Base-by-base conservation (phyloP, 495 filamentous ascomycete genomes). In the Podospora pseudopauciseta region DNA sequence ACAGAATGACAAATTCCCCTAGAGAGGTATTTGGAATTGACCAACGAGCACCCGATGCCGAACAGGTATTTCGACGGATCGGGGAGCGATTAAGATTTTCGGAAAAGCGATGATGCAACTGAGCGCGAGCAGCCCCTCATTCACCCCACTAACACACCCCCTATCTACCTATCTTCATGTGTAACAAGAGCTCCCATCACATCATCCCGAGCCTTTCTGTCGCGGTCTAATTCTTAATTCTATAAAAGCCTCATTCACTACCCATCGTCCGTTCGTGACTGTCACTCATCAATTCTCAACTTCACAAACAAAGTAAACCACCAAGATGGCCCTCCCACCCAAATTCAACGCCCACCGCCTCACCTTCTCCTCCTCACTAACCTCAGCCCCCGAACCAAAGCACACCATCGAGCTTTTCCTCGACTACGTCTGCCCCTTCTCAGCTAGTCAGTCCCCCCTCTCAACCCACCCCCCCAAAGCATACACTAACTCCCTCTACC, bases 391-490 rank as follows among this genome's bases (percentile, higher is more conserved):
- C 13, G 27, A 78, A 55, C 78, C 86, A 0, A 77, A 88, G 4
- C 90, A 94, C 81, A 94, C 90, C 0, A 78, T 94, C 28, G 91
- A 94, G 77, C 70, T 94, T 20, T 94, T 90, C 74, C 89, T 94
- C 74, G 92, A 96, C 81, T 96, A 94, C 80, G 90, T 91, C 70
- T 96, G 92, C 75, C 91, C 92, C 30, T 87, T 87, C 77, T 78
- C 84, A 65, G 67, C 75, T 32, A 82, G 75, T 76, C 26, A 58
- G 67, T 73, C 27, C 64, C 34, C 6, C 60, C 57, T 49, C 27
- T 49, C 27, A 3, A 71, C 64, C 74, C 64, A 49, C 55, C 32
- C 28, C 67, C 9, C 60, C 83, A 75, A 89, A 85, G 78, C 88
- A 86, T 15, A 80, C 23, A 58, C 55, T 58, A 26, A 58, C 55